Base-by-base conservation (phyloP, 2,329 filamentous ascomycete genomes). In the Microthyrium microscopicum region DNA sequence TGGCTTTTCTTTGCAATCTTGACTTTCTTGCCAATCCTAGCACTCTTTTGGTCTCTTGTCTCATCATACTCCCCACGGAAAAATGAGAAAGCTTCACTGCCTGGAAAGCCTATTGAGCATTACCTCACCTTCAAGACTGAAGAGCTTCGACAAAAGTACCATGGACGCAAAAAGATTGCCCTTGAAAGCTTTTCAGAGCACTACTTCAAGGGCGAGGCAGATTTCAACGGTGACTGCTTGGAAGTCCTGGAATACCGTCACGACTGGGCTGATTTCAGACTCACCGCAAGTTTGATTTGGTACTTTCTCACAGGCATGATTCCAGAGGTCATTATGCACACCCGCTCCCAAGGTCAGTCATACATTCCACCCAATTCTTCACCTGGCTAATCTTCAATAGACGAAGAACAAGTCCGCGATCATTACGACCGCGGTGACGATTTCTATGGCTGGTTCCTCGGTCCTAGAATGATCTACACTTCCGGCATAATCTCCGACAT, bases 351-450 rank as follows among this genome's bases (percentile, higher is more conserved):
- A 62, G 77, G 77, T 77, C 60, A 42, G 61, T 40, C 15, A n/a
- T 31, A 19, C 25, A 24, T n/a, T 36, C 11, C 7, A 24, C 27
- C 11, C 16, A 16, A 22, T 22, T 15, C 13, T 9, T 6, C 13
- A 19, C 19, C 18, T 6, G 11, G 16, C 37, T 42, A 21, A 38
- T 30, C 13, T 5, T 9, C 12, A 4, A 18, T 44, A 83, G 87
- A 95, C 47, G 85, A 94, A 69, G 87, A 95, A 59, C 89, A 95
- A 62, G 85, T 95, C 37, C 83, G 85, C 53, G 83, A 85, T 57
- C 84, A 94, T 65, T 98, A 98, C 60, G 89, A 95, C 68, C 77
- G 84, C 43, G 89, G 89, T 52, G 84, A 98, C 55, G 89, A 95
- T 60, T 93, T 94, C 63, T 98, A 98, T 66, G 78, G 73, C 55